Evolutionary conservation across 306 rosid genomes (phyloP).

Genomic region (Biancaea sappan): DNA sequence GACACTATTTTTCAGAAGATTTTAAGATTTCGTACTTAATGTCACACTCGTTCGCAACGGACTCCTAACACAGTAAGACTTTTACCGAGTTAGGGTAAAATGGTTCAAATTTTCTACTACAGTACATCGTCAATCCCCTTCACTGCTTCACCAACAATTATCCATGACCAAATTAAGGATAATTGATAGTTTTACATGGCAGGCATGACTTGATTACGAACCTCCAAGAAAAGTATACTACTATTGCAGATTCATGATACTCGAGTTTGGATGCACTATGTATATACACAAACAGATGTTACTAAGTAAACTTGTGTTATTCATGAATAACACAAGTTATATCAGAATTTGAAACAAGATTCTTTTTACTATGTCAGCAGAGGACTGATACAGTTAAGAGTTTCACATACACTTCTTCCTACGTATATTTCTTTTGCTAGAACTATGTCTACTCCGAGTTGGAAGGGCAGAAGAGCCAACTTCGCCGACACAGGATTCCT

Average conservation of each 20-base stretch:
- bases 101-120: not conserved
- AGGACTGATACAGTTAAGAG: slow-evolving; percentile 30
- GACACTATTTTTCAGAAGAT: not conserved
- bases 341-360: slow-evolving; percentile 50
- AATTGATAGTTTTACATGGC: not conserved
- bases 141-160: not conserved
- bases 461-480: slow-evolving; percentile 42
- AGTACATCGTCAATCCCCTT: not conserved
- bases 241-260: no score
- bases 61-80: no score
- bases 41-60: not conserved
- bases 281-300: slow-evolving; percentile 35
- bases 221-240: not conserved
- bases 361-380: slow-evolving; percentile 39
- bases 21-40: not conserved
- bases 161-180: not conserved
- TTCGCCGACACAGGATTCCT: slow-evolving; percentile 37
- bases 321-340: slow-evolving; percentile 33
- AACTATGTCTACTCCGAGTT: slow-evolving; percentile 38
- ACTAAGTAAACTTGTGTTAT: slow-evolving; percentile 29
- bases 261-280: slow-evolving; percentile 33
- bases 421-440: slow-evolving; percentile 51
- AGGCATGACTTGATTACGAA: not conserved
- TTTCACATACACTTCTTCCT: slow-evolving; percentile 48
- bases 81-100: no score